Base-by-base conservation (phyloP, 768 basidiomycete genomes). In the Lentinula sp. region DNA sequence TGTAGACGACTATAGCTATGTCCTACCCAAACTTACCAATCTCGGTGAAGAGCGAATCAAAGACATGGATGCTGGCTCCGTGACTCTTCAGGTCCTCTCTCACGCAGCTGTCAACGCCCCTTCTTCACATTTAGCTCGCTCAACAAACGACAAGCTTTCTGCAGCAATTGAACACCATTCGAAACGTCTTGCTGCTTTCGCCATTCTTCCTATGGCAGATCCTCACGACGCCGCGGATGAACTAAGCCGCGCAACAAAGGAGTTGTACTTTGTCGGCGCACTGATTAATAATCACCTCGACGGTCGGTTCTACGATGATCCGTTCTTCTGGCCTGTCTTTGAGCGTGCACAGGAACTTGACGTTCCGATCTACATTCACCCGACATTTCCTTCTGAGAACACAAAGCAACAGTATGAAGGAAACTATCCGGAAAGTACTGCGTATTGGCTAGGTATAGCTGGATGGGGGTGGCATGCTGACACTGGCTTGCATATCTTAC, bases 391-490 rank as follows among this genome's bases (percentile, higher is more conserved):
- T 18, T n/a, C 55, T 9, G 40, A 43, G 11, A 43, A 45, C 39
- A 43, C 39, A 6, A 42, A 56, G 39, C 13, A 37, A 8, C 55
- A 43, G n/a, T 56, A 56, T n/a, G 15, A 56, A 31, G 55, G 55
- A 28, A 56, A 56, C n/a, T 56, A 42, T 28, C 23, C 55, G 5
- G 55, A 40, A 13, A 28, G 5, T 23, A 43, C 55, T 5, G 37
- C 40, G 13, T 31, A 40, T 43, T 39, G 7, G 39, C 40, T 56
- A 6, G 40, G 55, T 56, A 56, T 56, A 4, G 55, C 55, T 28
- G 55, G 55, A 28, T 56, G 55, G 55, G 55, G 55, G 3, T 56
- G 55, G 55, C 55, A 56, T 28, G 55, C 31, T 13, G 55, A 56
- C 16, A 56, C 55, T 28, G 55, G 55, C 6, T 32, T 56, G 23